Evolutionary conservation across 1,139 yeast species (phyloP), one percentile per base, ranked within the genome.

Genomic region (Magnusiomyces fungicola): DNA sequence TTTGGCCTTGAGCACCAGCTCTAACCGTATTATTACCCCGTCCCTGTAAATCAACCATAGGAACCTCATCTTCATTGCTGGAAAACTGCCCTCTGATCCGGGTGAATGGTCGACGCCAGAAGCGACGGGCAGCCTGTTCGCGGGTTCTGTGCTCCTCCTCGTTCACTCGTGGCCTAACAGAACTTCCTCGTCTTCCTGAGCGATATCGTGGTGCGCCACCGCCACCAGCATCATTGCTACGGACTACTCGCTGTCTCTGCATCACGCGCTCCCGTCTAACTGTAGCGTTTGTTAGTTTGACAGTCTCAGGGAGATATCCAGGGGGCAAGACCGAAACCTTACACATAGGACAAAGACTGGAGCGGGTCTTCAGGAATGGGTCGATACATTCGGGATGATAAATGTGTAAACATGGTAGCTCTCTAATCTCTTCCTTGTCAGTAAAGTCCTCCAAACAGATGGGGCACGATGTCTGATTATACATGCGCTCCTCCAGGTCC

Each of bases 271-370:
- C 64, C 9, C 62, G 56, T 37, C 61, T 52, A n/a, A 61, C 61
- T 5, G 61, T 56, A 12, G 60, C 56, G 27, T 56, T 59, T 10
- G 61, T 61, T 37, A 61, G 55, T 27, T 48, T 56, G 6, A 60
- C 37, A 3, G 56, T 45, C 3, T 55, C 47, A 10, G 63, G 64
- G 14, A 61, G 44, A 42, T 58, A 61, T 3, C 63, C 64, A 21
- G 50, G 47, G 12, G 64, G 63, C 29, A 61, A 42, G 3, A 55
- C 55, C 7, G 58, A 55, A 30, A 51, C 56, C 47, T 61, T 61
- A 50, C 64, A 61, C 22, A 61, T 46, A 10, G 64, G 64, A 48
- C 64, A 61, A 16, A 60, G 53, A 29, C 60, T 54, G 9, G 62
- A 57, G 29, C 58, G 56, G n/a, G 55, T 52, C 22, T 47, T 53